phyloP scores from a whole-genome alignment of 2,329 filamentous ascomycete species.

The Bipolaris bicolor region DNA sequence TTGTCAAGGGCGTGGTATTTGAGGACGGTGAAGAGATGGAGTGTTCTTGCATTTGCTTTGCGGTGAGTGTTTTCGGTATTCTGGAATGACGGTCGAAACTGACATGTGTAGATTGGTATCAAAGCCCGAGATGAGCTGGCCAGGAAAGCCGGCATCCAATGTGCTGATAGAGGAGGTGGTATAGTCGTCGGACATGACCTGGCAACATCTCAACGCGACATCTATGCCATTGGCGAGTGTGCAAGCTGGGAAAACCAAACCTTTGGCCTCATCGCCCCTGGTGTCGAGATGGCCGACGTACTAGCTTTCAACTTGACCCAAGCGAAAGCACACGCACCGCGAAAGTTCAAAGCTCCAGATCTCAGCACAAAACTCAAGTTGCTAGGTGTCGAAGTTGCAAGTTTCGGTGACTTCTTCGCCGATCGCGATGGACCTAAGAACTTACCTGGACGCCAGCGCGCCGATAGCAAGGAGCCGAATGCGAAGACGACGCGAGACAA shows the following conservation, averaged over 20 bases:
- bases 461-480: slow-evolving; percentile 52
- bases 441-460: slow-evolving; percentile 65
- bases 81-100: slow-evolving; percentile 2
- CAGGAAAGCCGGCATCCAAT: slow-evolving; percentile 70
- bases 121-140: slow-evolving; percentile 81
- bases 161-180: slow-evolving; percentile 75
- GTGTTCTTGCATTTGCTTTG: slow-evolving; percentile 85
- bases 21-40: slow-evolving; percentile 79
- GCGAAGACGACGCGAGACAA: slow-evolving; percentile 48
- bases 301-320: slow-evolving; percentile 90
- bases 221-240: slow-evolving; percentile 91
- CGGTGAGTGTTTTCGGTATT: slow-evolving; percentile 53
- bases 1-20: slow-evolving; percentile 75
- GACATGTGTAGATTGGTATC: slow-evolving; percentile 69
- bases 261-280: slow-evolving; percentile 86
- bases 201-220: slow-evolving; percentile 70
- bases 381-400: slow-evolving; percentile 87
- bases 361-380: slow-evolving; percentile 91
- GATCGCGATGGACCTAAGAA: slow-evolving; percentile 81
- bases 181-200: slow-evolving; percentile 72
- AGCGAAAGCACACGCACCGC: slow-evolving; percentile 71
- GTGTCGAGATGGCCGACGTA: slow-evolving; percentile 91
- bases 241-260: slow-evolving; percentile 88
- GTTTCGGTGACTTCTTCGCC: slow-evolving; percentile 92
- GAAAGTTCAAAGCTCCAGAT: slow-evolving; percentile 80